phyloP scores from a whole-genome alignment of 1,139 yeast genomes.

The Eremothecium gossypii region DNA sequence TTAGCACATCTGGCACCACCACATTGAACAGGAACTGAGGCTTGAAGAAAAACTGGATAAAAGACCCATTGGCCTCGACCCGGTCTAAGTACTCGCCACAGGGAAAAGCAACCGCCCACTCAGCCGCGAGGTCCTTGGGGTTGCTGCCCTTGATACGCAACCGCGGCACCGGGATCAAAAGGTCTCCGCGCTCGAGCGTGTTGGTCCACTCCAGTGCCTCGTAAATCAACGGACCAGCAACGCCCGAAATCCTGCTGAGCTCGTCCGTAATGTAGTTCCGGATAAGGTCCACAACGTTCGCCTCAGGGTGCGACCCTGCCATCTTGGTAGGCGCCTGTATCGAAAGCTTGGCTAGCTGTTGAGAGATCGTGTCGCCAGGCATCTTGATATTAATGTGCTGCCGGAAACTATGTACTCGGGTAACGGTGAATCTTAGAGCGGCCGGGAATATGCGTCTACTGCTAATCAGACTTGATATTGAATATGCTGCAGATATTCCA shows the following conservation, averaged over 20 bases:
- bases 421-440: no score
- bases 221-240: slow-evolving; percentile 58
- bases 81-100: slow-evolving; percentile 57
- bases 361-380: no score
- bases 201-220: slow-evolving; percentile 86
- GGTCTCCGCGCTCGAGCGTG: slow-evolving; percentile 85
- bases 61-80: slow-evolving; percentile 81
- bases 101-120: slow-evolving; percentile 68
- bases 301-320: slow-evolving; percentile 24
- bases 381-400: no score
- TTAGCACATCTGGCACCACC: slow-evolving; percentile 63
- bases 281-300: slow-evolving; percentile 28
- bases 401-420: no score
- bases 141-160: slow-evolving; percentile 80
- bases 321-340: slow-evolving; percentile 14
- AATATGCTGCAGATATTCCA: no score
- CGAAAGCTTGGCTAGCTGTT: slow-evolving; percentile 11
- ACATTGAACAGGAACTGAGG: slow-evolving; percentile 55
- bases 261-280: slow-evolving; percentile 84
- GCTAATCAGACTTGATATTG: no score
- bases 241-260: slow-evolving; percentile 63
- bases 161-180: slow-evolving; percentile 87
- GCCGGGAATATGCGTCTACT: no score
- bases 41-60: slow-evolving; percentile 80
- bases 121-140: slow-evolving; percentile 74